These are phyloP conservation scores for Athelia psychrophila DNA, from an alignment of 1,284 basidiomycete genomes.

Conservation along the genomic window DNA sequence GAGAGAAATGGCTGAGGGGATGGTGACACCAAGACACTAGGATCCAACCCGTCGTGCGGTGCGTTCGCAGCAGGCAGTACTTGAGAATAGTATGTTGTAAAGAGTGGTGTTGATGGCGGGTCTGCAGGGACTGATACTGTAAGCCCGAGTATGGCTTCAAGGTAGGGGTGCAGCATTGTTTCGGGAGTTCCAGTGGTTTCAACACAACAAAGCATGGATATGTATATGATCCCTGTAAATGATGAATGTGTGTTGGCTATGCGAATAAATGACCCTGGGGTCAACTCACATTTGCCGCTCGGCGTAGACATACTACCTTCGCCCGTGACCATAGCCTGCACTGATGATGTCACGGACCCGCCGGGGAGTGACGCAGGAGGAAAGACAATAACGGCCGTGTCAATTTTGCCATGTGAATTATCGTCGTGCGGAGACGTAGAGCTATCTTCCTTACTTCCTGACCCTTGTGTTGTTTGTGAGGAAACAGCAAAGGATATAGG, in stretches of 20 bases:
- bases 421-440: conserved; percentile 15
- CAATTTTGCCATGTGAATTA: conserved; percentile 36
- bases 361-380: conserved; percentile 62
- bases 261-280: background rate
- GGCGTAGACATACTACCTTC: conserved; percentile 87
- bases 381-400: conserved; percentile 79
- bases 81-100: conserved; percentile 57
- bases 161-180: conserved; percentile 56
- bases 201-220: conserved; percentile 45
- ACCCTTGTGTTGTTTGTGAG: conserved; percentile 9
- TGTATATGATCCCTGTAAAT: conserved; percentile 56
- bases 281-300: conserved; percentile 69
- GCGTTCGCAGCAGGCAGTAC: conserved; percentile 14
- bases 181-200: conserved; percentile 34
- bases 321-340: conserved; percentile 75
- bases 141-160: conserved; percentile 46
- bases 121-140: conserved; percentile 17
- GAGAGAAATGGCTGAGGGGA: conserved; percentile 41
- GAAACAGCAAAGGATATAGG: conserved; percentile 35
- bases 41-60: conserved; percentile 6
- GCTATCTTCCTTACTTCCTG: conserved; percentile 19
- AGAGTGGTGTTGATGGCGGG: conserved; percentile 37
- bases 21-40: conserved; percentile 36
- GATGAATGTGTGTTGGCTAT: conserved; percentile 5
- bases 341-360: conserved; percentile 49